These are phyloP conservation scores for Gonapodya prolifera DNA, from an alignment of 192 early-diverging fungal genomes.

Conservation along the genomic window DNA sequence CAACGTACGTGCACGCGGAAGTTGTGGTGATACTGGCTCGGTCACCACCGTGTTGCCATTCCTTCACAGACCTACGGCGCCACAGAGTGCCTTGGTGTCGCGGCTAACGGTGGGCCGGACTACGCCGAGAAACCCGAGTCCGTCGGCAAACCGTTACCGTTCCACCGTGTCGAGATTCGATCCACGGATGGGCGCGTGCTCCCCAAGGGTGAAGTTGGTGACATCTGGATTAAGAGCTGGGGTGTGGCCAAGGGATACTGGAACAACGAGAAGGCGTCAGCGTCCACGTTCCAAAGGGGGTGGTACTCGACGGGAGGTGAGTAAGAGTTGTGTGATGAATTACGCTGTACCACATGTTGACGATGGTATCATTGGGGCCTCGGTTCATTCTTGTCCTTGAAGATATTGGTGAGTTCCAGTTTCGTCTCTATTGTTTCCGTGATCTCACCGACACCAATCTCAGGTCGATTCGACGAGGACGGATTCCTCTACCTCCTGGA, in stretches of 20 bases:
- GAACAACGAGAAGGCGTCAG: conserved; percentile 13
- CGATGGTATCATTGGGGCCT: too few species aligned
- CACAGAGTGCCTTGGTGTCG: conserved; percentile 11
- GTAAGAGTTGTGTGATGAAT: too few species aligned
- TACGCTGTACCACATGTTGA: too few species aligned
- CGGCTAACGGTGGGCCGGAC: neutral
- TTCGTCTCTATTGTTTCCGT: neutral
- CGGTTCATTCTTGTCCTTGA: too few species aligned
- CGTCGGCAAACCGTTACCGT: conserved; percentile 1
- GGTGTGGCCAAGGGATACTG: conserved; percentile 19
- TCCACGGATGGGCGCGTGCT: neutral
- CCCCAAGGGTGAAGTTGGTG: neutral
- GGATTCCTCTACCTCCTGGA: conserved; percentile 15
- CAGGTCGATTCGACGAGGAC: conserved; percentile 11
- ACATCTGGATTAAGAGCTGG: neutral
- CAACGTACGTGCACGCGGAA: neutral
- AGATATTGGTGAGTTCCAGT: neutral
- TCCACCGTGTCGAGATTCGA: conserved; percentile 7
- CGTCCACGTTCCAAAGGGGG: conserved; percentile 10
- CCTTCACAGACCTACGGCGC: conserved; percentile 9
- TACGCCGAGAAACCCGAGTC: conserved; percentile 9
- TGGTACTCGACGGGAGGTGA: conserved; percentile 22
- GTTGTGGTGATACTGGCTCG: neutral
- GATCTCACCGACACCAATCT: neutral
- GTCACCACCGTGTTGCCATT: neutral